Evolutionary conservation across 345 rosid genomes (phyloP), one percentile per base, ranked within the genome.

Genomic region (Populus ilicifolia): DNA sequence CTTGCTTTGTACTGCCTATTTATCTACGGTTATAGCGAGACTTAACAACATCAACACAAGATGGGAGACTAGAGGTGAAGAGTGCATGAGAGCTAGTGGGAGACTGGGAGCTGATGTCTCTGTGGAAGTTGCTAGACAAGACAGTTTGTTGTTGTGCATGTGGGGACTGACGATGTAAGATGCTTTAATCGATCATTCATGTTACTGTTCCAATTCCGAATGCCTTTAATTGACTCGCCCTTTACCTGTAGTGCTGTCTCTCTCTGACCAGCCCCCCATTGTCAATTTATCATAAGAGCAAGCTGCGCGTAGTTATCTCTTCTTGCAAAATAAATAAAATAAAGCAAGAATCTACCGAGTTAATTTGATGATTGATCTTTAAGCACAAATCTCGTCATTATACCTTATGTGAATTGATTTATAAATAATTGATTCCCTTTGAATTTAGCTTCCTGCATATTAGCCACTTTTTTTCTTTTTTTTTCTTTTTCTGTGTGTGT

Each of bases 141-240:
- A 75, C 68, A 76, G 79, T 52, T 81, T 35, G 74, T 81, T 78
- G 59, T 61, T 76, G 78, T 80, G 83, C 84, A 86, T 83, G 85
- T 73, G 85, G 69, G n/a, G 80, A 78, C 84, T 73, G 84, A 73
- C 82, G 67, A 72, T 64, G 36, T 29, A 30, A 61, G 71, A 52
- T 39, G 33, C 78, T 63, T 71, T 75, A 59, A 38, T 65, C 59
- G 29, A 61, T 13, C 50, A 46, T 46, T 46, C 50, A 3, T 46
- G 50, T 46, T 46, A 46, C 50, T 12, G 50, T 46, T 46, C 16
- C 50, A 46, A 13, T 13, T 46, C 50, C 50, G 5, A 46, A 46
- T 46, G 43, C 43, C 43, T 39, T 39, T 39, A 39, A 39, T 33
- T 33, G 36, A 33, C 10, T 39, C 43, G 2, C 43, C 43, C 43